Conservation (phyloP, 768 basidiomycete species). For the Pulveroboletus frians region DNA sequence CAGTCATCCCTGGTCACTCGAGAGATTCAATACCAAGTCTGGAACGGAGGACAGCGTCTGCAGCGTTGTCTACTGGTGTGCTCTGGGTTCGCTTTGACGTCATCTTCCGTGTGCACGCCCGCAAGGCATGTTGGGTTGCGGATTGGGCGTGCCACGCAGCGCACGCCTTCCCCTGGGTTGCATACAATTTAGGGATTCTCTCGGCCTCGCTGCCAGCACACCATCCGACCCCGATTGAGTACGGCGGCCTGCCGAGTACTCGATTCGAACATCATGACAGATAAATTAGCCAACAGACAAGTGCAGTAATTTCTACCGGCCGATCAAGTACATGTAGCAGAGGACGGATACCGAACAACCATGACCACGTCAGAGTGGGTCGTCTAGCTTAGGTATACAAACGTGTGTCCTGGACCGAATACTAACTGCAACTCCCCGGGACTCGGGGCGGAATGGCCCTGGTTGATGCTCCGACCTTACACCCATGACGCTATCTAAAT, state of each 20-base stretch:
- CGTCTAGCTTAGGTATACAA: neutral
- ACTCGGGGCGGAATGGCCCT: neutral
- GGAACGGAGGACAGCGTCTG: neutral
- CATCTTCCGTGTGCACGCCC: neutral
- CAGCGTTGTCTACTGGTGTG: neutral
- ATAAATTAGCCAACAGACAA: neutral
- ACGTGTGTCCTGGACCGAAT: neutral
- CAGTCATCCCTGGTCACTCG: no score
- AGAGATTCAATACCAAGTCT: neutral
- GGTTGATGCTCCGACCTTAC: neutral
- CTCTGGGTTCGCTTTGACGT: constrained; percentile 4
- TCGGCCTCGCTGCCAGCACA: neutral
- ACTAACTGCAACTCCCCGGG: neutral
- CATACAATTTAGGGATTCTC: neutral
- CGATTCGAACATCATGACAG: neutral
- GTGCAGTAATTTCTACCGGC: neutral
- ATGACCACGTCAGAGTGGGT: neutral
- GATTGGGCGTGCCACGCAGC: neutral
- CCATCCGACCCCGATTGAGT: neutral
- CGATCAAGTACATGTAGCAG: no score
- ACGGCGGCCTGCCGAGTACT: neutral
- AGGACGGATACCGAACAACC: neutral
- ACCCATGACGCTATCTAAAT: neutral
- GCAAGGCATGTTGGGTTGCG: constrained; percentile 6
- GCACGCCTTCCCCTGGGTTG: neutral